Evolutionary conservation across 805 yeast species (phyloP).

Genomic region (Wickerhamiella parazyma): DNA sequence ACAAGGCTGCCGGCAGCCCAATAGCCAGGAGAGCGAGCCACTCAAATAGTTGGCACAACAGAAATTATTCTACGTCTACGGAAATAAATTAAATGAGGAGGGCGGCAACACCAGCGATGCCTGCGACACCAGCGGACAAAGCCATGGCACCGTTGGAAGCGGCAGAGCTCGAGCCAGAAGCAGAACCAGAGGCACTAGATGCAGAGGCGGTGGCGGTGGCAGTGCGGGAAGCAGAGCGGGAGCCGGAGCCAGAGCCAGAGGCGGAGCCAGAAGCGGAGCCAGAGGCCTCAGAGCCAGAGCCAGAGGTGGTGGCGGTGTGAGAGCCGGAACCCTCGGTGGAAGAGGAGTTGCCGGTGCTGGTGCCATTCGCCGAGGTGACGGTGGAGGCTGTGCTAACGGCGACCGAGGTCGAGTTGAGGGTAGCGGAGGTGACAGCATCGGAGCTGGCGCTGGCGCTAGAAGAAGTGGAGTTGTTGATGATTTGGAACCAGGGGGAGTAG

Average conservation of each 20-base stretch:
- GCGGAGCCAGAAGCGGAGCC: conserved; percentile 2
- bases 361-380: conserved; percentile 1
- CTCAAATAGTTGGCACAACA: conserved; percentile 2
- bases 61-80: conserved; percentile 3
- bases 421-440: conserved; percentile 7
- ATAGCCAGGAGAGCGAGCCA: no score
- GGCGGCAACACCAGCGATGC: conserved; percentile 9
- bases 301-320: not conserved
- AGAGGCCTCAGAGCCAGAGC: not conserved
- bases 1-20: no score
- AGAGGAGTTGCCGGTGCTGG: conserved; percentile 2
- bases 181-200: not conserved
- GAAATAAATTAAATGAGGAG: conserved; percentile 3
- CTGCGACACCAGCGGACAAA: conserved; percentile 8
- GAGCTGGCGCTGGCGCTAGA: conserved; percentile 10
- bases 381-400: conserved; percentile 10
- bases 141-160: conserved; percentile 5
- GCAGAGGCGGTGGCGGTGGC: conserved; percentile 3
- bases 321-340: not conserved
- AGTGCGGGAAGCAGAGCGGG: not conserved
- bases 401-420: conserved; percentile 5
- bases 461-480: conserved; percentile 18
- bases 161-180: conserved; percentile 3
- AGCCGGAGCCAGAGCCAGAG: conserved; percentile 6
- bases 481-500: conserved; percentile 26